phyloP scores from a whole-genome alignment of 805 yeast genomes.

The Sugiyamaella smithiae region DNA sequence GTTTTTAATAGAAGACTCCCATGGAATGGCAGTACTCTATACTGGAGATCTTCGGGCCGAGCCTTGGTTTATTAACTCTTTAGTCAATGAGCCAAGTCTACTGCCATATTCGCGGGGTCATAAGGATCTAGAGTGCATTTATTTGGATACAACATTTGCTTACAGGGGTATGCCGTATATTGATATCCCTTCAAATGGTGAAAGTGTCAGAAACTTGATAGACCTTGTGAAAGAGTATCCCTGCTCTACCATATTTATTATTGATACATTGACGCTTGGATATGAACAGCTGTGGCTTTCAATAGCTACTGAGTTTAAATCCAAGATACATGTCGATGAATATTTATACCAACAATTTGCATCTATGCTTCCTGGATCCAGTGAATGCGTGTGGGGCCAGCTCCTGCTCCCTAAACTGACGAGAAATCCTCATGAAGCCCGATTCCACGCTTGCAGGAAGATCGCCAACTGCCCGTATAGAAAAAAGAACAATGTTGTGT shows the following conservation, averaged over 20 bases:
- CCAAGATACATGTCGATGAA: constrained; percentile 35
- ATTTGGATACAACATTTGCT: constrained; percentile 55
- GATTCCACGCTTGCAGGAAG: constrained; percentile 28
- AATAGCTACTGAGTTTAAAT: constrained; percentile 29
- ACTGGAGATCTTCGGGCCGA: constrained; percentile 63
- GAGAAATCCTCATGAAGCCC: constrained; percentile 14
- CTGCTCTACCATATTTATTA: constrained; percentile 39
- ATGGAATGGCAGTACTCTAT: constrained; percentile 39
- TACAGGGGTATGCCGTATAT: constrained; percentile 50
- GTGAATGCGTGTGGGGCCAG: constrained; percentile 13
- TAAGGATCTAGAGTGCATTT: constrained; percentile 41
- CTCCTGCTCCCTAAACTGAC: constrained; percentile 21
- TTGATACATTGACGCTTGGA: constrained; percentile 45
- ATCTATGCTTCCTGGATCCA: constrained; percentile 22
- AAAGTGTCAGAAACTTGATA: constrained; percentile 40
- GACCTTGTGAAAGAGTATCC: constrained; percentile 45
- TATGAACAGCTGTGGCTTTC: constrained; percentile 54
- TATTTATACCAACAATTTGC: constrained; percentile 28
- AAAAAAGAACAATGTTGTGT: constrained; percentile 18
- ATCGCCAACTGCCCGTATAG: constrained; percentile 18
- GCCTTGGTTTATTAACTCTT: constrained; percentile 45
- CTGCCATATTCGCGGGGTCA: constrained; percentile 41
- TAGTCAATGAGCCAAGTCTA: constrained; percentile 40
- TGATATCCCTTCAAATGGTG: constrained; percentile 41
- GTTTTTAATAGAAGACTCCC: constrained; percentile 44